phyloP scores from a whole-genome alignment of 83 land plant genomes.

The Isoetes engelmannii region DNA sequence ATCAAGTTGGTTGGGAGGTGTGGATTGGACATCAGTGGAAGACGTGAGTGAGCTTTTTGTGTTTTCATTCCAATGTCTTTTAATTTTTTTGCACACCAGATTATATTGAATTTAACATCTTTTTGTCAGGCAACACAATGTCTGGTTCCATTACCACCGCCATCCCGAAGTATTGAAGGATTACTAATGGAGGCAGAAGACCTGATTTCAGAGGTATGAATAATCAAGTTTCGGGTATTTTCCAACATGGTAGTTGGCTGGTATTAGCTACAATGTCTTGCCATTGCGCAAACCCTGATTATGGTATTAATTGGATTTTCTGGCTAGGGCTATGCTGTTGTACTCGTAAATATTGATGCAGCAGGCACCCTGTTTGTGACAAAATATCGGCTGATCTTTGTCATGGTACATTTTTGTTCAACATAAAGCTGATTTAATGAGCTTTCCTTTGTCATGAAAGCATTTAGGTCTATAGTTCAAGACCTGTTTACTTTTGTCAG shows the following conservation, averaged over 20 bases:
- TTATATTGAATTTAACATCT: background rate
- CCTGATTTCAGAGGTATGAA: constrained; percentile 19
- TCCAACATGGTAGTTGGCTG: background rate
- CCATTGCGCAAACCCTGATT: too few species aligned
- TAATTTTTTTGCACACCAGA: background rate
- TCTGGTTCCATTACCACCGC: background rate
- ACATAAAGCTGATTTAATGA: too few species aligned
- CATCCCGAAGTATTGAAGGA: constrained; percentile 12
- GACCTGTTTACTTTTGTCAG: background rate
- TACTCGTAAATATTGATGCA: constrained; percentile 32
- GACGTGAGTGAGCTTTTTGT: constrained; percentile 4
- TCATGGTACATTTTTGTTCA: background rate
- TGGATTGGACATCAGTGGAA: constrained; percentile 36
- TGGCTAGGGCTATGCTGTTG: constrained; percentile 32
- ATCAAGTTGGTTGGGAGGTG: constrained; percentile 27
- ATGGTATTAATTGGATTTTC: background rate
- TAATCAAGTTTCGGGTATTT: background rate
- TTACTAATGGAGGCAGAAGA: constrained; percentile 26
- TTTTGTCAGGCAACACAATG: background rate
- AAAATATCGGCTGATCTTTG: constrained; percentile 33
- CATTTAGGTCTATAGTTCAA: too few species aligned
- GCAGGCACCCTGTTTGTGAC: constrained; percentile 33
- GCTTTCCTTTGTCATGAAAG: too few species aligned
- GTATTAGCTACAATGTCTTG: too few species aligned
- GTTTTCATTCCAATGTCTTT: background rate